Base-by-base conservation (phyloP, 768 basidiomycete genomes). In the Sutorius australiensis region DNA sequence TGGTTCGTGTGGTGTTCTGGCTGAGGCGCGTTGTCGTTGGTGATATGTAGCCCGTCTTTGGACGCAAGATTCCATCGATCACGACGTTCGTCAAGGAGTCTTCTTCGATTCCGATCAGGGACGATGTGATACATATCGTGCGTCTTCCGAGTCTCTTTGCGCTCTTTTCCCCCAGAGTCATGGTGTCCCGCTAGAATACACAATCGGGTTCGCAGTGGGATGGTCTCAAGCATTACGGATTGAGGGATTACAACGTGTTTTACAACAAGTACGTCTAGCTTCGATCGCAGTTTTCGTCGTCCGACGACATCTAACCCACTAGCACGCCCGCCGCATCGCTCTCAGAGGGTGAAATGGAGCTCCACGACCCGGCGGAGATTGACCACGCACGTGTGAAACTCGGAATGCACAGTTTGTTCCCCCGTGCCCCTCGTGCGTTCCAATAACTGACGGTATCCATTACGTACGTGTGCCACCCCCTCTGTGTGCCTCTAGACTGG, bases 131-230 rank as follows among this genome's bases (percentile, higher is more conserved):
- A 40, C 76, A 84, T 61, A 81, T 84, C 14, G 81, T 83, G 52
- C 30, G 58, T 53, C 11, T 14, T 21, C 39, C 5, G n/a, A 13
- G 8, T 11, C 16, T 27, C 13, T 13, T 11, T n/a, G n/a, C 21
- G 1, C 21, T 3, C 33, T 3, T 0, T 9, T 24, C 6, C 13
- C 17, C 11, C n/a, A 13, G 28, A 17, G 11, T 44, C 30, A 45
- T 17, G 6, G n/a, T 40, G 28, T 16, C 14, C n/a, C 16, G 33
- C 24, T 38, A 86, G 84, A 86, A 87, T 57, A 84, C 84, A 0
- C 86, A 87, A 69, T 84, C 83, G 0, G 83, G 84, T 9, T 76
- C 82, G 5, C 84, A 87, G 58, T 86, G 84, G 84, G 85, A 87
- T 58, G 83, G 84, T 8, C 50, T 86, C 62, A 74, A 78, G 54